A percentile compares a stretch with the other conserved stretches of the same genome.
Evolutionary conservation across 345 rosid species (phyloP).

Genomic region (Dovyalis caffra): DNA sequence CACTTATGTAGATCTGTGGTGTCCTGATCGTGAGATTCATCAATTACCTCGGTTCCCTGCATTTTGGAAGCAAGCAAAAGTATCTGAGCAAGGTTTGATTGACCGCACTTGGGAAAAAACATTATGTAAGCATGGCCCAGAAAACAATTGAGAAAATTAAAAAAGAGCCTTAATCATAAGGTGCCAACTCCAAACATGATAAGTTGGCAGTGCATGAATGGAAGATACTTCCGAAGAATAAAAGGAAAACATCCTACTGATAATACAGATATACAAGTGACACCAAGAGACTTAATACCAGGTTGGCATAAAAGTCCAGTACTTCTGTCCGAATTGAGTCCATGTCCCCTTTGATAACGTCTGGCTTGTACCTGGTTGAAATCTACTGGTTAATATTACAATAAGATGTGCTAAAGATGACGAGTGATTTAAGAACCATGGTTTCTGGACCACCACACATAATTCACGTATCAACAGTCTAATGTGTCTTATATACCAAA

Average conservation of each 20-base stretch:
- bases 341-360: constrained; percentile 92
- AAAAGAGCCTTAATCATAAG: neutral
- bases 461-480: neutral
- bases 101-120: neutral
- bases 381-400: constrained; percentile 8
- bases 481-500: neutral
- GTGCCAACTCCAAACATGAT: neutral
- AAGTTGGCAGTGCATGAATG: neutral
- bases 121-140: neutral
- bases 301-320: constrained; percentile 49
- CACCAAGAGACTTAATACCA: constrained; percentile 37
- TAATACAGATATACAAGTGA: neutral
- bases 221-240: neutral
- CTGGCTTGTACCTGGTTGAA: constrained; percentile 63
- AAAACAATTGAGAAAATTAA: neutral
- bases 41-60: constrained; percentile 80
- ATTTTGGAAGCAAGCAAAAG: constrained; percentile 16
- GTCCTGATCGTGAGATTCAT: constrained; percentile 90
- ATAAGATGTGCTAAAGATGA: neutral
- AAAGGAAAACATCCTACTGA: neutral
- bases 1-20: constrained; percentile 96
- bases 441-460: neutral
- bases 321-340: constrained; percentile 78
- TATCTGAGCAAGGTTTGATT: constrained; percentile 14
- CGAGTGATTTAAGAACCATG: neutral